Base-by-base conservation (phyloP, 495 filamentous ascomycete genomes). In the Neurospora sublineolata region DNA sequence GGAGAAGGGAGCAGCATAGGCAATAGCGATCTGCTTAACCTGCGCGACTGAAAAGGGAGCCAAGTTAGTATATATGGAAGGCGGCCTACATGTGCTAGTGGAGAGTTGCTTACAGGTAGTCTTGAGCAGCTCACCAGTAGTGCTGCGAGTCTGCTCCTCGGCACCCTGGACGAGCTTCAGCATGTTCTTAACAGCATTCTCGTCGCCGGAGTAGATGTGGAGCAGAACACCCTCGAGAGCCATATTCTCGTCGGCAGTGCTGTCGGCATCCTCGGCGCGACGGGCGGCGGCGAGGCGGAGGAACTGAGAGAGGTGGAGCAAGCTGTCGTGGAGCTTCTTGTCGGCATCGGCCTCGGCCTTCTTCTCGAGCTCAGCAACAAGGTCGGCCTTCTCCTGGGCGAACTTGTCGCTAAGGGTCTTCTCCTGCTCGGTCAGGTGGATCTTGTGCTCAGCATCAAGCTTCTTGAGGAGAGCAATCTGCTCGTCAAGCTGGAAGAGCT, bases 191-290 rank as follows among this genome's bases (percentile, higher is more conserved):
- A 99, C 92, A 20, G 94, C 94, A 75, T 87, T 86, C 68, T 91
- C 86, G 74, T 93, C 91, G 38, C 96, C 96, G 27, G 89, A 90
- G 80, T 99, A 99, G 44, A 98, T 90, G 76, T 92, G 85, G 69
- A 94, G 89, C 52, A 99, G 85, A 37, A 95, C 90, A 69, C 92
- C 93, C 81, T 99, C 96, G 72, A 98, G 91, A 58, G 94, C 95
- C 80, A 88, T 88, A 76, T 87, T 92, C 81, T 97, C 93, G 40
- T 92, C 89, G 1, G 82, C 70, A 3, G 83, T 79, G 23, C 89
- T 85, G 75, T 91, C 87, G 64, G 87, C 87, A 72, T 92, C 89
- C 68, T 84, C 89, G 36, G 81, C 80, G 75, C 93, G 84, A 75
- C 91, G 87, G 52, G 89, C 89, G 12, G 92, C 92, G 71, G 92